phyloP scores from a whole-genome alignment of 495 filamentous ascomycete genomes.

The Glonium stellatum region DNA sequence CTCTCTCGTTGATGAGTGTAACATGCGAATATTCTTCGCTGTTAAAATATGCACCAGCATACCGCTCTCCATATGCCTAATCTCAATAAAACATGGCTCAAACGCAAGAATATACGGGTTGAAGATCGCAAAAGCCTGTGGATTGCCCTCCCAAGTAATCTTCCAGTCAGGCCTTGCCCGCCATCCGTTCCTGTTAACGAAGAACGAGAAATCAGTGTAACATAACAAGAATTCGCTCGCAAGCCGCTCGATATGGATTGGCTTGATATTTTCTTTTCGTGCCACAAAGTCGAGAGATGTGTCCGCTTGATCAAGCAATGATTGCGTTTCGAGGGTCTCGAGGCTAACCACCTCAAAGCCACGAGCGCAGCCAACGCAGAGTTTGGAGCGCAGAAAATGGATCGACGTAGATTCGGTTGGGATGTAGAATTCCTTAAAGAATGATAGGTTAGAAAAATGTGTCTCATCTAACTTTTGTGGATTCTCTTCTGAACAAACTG shows the following conservation, averaged over 20 bases:
- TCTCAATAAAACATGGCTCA: conserved; percentile 97
- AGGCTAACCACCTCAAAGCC: conserved; percentile 97
- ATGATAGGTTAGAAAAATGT: background rate
- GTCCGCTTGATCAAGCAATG: conserved; percentile 93
- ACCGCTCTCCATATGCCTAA: conserved; percentile 86
- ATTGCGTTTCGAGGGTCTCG: conserved; percentile 95
- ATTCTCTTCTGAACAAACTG: too few relatives aligned
- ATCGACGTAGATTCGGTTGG: conserved; percentile 93
- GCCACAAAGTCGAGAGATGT: conserved; percentile 96
- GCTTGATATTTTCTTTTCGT: conserved; percentile 83
- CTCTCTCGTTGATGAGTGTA: conserved; percentile 93
- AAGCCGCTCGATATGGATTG: conserved; percentile 96
- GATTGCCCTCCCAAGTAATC: conserved; percentile 94
- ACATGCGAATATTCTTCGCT: conserved; percentile 90
- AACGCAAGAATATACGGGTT: conserved; percentile 96
- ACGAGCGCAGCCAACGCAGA: conserved; percentile 90
- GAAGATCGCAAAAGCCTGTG: conserved; percentile 82
- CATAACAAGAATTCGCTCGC: conserved; percentile 96
- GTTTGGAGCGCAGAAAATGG: conserved; percentile 92
- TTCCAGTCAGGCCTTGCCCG: conserved; percentile 91
- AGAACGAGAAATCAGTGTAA: conserved; percentile 98
- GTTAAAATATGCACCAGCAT: conserved; percentile 89
- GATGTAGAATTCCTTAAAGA: conserved; percentile 81
- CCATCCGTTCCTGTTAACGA: conserved; percentile 98
- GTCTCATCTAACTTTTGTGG: background rate